These are phyloP conservation scores for Quercus wislizeni DNA, from an alignment of 306 rosid species.

Conservation along the genomic window DNA sequence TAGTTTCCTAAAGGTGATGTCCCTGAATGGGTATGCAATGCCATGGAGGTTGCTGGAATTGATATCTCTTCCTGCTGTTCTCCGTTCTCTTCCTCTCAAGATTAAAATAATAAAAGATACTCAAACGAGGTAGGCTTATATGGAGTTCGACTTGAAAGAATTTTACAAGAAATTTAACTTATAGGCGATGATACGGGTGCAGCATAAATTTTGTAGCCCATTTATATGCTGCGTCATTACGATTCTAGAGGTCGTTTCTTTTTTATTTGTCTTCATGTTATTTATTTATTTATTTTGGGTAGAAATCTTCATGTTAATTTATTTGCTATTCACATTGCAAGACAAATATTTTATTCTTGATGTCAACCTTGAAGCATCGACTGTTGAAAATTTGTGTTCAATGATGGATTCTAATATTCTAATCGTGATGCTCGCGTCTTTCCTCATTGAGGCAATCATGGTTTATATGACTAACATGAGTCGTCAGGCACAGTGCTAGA, in stretches of 20 bases:
- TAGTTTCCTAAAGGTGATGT: conserved; percentile 88
- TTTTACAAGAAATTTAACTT: conserved; percentile 7
- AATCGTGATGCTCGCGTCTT: not conserved
- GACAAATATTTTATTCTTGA: not conserved
- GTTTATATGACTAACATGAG: not conserved
- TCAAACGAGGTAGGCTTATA: conserved; percentile 2
- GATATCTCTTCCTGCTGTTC: conserved; percentile 83
- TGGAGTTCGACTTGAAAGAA: conserved; percentile 20
- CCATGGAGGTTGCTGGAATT: conserved; percentile 97
- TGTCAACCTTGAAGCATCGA: not conserved
- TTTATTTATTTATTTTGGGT: not conserved
- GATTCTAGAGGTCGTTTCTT: not conserved
- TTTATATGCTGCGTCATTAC: conserved; percentile 36
- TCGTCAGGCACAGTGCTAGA: not conserved
- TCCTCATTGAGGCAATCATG: not conserved
- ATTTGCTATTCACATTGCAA: not conserved
- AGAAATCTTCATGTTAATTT: not conserved
- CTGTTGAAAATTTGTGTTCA: not conserved
- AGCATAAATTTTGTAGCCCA: conserved; percentile 52
- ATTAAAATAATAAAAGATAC: conserved; percentile 11
- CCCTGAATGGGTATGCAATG: conserved; percentile 93
- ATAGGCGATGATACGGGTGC: conserved; percentile 13
- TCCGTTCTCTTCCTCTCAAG: conserved; percentile 32
- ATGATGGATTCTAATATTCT: not conserved
- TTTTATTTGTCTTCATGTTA: not conserved